Percentiles rank a stretch among this genome's conserved stretches.
phyloP scores from a whole-genome alignment of 2,329 filamentous ascomycete species.

The Cucurbitaria berberidis region DNA sequence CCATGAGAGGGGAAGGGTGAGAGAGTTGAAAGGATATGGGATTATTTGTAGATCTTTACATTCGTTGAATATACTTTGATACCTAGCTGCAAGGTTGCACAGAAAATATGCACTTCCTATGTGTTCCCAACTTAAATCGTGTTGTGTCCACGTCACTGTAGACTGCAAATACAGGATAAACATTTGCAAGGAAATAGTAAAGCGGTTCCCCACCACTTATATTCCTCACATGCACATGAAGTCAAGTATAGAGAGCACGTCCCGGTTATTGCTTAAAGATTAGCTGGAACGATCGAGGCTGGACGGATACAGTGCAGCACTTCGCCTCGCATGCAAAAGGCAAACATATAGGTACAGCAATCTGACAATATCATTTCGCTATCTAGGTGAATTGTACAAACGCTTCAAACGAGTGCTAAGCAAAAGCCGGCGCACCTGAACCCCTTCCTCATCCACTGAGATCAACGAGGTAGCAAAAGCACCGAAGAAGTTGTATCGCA shows the following conservation, averaged over 20 bases:
- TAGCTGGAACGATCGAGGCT: too few relatives aligned
- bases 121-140: too few relatives aligned
- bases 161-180: too few relatives aligned
- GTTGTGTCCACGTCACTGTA: too few relatives aligned
- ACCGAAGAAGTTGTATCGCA: neutral
- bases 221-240: too few relatives aligned
- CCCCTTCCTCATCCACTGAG: neutral
- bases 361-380: neutral
- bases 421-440: neutral
- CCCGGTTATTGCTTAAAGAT: too few relatives aligned
- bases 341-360: too few relatives aligned
- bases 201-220: too few relatives aligned
- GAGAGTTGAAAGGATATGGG: neutral
- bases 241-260: too few relatives aligned
- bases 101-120: neutral
- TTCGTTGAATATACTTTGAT: conserved; percentile 3
- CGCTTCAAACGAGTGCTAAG: conserved; percentile 10
- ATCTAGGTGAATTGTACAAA: neutral
- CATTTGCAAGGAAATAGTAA: too few relatives aligned
- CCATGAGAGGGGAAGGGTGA: neutral
- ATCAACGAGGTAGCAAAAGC: neutral
- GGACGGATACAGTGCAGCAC: too few relatives aligned
- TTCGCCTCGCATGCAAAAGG: too few relatives aligned
- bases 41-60: neutral
- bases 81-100: neutral